These are phyloP conservation scores for Naegleria gruberi DNA, from an alignment of 208 protist genomes.

Conservation along the genomic window DNA sequence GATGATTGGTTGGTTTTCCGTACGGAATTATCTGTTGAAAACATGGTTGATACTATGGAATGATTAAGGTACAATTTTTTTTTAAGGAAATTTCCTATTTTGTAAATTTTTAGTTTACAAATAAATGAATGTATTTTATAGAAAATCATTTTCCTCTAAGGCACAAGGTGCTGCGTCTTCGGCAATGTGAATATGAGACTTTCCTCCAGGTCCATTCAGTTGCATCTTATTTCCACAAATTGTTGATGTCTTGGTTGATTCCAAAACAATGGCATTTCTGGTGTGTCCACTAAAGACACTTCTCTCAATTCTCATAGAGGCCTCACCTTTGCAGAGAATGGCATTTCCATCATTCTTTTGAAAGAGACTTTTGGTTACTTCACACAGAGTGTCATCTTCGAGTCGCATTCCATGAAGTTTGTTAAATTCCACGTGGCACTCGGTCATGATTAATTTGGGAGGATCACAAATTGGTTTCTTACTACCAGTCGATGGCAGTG, in stretches of 20 bases:
- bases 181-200: neutral
- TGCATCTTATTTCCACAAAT: neutral
- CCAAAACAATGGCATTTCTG: neutral
- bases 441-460: neutral
- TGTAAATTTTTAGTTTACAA: too few species aligned
- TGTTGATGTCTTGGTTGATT: neutral
- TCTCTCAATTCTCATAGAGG: neutral
- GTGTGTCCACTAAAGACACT: neutral
- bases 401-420: neutral
- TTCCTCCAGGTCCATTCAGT: neutral
- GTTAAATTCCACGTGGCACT: neutral
- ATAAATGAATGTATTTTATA: neutral
- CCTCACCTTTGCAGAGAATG: neutral
- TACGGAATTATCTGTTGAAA: too few species aligned
- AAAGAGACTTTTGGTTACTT: neutral
- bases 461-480: neutral
- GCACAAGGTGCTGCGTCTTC: neutral
- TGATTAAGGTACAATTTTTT: too few species aligned
- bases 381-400: neutral
- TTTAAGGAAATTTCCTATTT: neutral
- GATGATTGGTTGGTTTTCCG: too few species aligned
- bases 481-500: neutral
- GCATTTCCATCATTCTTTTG: neutral
- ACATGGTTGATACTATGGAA: too few species aligned
- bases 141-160: neutral